phyloP scores from a whole-genome alignment of 2,329 filamentous ascomycete species.

The Sporothrix humicola region DNA sequence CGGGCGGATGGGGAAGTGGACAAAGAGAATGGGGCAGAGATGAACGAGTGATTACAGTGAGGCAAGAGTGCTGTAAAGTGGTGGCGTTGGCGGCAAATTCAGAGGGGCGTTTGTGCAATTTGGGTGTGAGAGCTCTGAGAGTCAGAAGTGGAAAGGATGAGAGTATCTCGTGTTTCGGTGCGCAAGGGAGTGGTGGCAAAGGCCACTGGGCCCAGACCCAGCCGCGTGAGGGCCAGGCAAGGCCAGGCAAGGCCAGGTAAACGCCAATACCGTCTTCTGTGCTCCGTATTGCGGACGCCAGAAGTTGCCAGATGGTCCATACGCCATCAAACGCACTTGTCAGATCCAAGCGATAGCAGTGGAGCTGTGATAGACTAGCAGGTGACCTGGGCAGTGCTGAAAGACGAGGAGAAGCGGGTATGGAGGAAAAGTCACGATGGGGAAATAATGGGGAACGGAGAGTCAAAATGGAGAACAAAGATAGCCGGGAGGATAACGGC shows the following conservation, averaged over 20 bases:
- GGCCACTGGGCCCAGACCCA: slow-evolving; percentile 1
- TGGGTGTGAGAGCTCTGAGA: neutral
- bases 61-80: slow-evolving; percentile 13
- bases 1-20: neutral
- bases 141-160: neutral
- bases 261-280: neutral
- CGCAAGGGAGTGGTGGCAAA: slow-evolving; percentile 5
- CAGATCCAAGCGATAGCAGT: slow-evolving; percentile 14
- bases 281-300: neutral
- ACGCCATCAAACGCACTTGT: neutral
- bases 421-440: slow-evolving; percentile 19
- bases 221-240: neutral
- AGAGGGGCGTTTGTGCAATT: neutral
- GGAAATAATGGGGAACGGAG: slow-evolving; percentile 10
- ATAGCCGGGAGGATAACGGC: slow-evolving; percentile 4
- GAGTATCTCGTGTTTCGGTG: neutral
- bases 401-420: neutral
- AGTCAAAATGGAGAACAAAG: slow-evolving; percentile 16
- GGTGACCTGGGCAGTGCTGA: slow-evolving; percentile 5
- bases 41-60: slow-evolving; percentile 5
- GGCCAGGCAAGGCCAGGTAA: neutral
- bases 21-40: neutral
- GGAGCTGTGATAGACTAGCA: neutral
- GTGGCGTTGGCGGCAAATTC: slow-evolving; percentile 21
- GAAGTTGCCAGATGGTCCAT: neutral